Evolutionary conservation across 495 filamentous ascomycete genomes (phyloP).

Genomic region (Penicillium goetzii): DNA sequence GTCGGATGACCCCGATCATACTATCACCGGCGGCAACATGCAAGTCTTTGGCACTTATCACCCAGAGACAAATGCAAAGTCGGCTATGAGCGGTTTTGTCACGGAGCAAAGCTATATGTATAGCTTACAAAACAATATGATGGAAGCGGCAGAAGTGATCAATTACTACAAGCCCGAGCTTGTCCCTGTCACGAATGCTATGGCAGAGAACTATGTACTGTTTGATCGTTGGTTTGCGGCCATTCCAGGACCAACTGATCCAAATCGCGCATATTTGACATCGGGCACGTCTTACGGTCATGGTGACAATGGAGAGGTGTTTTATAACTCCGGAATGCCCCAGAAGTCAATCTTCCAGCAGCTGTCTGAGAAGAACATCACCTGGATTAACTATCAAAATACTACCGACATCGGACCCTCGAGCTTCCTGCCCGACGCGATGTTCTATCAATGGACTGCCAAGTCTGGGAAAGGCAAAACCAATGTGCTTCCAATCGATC

Average conservation of each 20-base stretch:
- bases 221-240: slow-evolving; percentile 54
- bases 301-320: slow-evolving; percentile 46
- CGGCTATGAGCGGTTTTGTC: slow-evolving; percentile 48
- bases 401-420: slow-evolving; percentile 32
- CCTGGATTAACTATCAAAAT: slow-evolving; percentile 57
- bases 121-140: slow-evolving; percentile 31
- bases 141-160: slow-evolving; percentile 46
- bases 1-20: slow-evolving; percentile 53
- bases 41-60: slow-evolving; percentile 52
- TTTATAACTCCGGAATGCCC: slow-evolving; percentile 44
- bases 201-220: slow-evolving; percentile 53
- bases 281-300: slow-evolving; percentile 53
- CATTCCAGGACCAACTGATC: slow-evolving; percentile 53
- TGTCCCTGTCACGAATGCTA: slow-evolving; percentile 46
- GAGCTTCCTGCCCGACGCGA: slow-evolving; percentile 39
- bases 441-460: slow-evolving; percentile 49
- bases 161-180: slow-evolving; percentile 53
- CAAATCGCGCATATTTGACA: slow-evolving; percentile 51
- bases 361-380: slow-evolving; percentile 44
- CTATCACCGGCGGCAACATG: slow-evolving; percentile 52
- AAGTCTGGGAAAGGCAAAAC: slow-evolving; percentile 34
- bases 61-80: slow-evolving; percentile 33
- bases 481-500: slow-evolving; percentile 39
- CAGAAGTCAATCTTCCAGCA: slow-evolving; percentile 55
- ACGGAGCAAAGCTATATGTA: slow-evolving; percentile 47